Evolutionary conservation across 805 yeast species (phyloP), one percentile per base, ranked within the genome.

Genomic region (Torulaspora franciscae): DNA sequence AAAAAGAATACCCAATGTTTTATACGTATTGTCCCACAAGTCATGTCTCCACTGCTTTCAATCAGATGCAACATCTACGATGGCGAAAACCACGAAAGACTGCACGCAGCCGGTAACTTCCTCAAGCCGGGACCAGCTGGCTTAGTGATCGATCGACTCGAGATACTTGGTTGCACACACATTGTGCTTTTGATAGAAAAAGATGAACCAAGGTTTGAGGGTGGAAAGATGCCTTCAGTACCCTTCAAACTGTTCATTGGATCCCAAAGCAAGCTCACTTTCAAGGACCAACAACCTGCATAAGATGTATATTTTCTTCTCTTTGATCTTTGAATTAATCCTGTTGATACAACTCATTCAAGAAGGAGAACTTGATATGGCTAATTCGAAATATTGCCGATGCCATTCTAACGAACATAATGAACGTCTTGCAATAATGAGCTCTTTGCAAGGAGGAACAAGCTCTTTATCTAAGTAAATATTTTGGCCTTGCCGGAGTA

Each of bases 31-130:
- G 41, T 56, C 0, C 56, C 59, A 1, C 29, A 45, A 14, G 42
- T 37, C 9, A 27, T 23, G 13, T 30, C 37, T 10, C 22, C 43
- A 14, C 17, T 34, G 13, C 28, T 46, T 7, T 41, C 42, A 7
- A 34, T 53, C 17, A 52, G 62, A 27, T 53, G 57, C 36, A 56
- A 53, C 34, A 32, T 62, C 3, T 58, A 50, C 43, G 60, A 55
- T 19, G 37, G 22, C 2, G 52, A 51, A 6, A 43, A 51, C n/a
- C 49, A 48, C 37, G n/a, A 40, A n/a, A n/a, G 32, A 6, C 15
- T 58, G 6, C 39, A 45, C 35, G 32, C 40, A 9, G 43, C 47
- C 27, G 43, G 44, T n/a, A 25, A 26, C 3, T 59, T 49, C 37
- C 37, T 40, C 22, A 19, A 32, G 4, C 30, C 35, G 9, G 45